These are phyloP conservation scores for Cladochytrium replicatum DNA, from an alignment of 192 early-diverging fungal species.

Conservation along the genomic window DNA sequence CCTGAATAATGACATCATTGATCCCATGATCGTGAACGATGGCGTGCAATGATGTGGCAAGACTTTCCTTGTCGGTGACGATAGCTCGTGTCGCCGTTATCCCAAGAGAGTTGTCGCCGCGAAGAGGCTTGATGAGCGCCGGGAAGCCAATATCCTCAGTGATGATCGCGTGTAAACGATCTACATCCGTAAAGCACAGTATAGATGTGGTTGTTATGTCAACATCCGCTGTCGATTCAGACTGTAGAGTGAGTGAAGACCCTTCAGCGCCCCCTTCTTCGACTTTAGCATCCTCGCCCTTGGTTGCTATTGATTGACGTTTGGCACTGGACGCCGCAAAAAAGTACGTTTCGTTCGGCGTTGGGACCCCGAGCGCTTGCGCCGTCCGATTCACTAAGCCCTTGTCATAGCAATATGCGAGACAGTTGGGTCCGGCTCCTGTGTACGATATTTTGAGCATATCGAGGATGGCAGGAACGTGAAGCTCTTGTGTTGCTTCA, in stretches of 20 bases:
- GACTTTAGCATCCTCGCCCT: too few relatives aligned
- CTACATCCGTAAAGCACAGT: conserved; percentile 7
- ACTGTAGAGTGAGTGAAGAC: too few relatives aligned
- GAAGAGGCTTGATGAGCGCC: conserved; percentile 46
- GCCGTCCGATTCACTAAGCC: conserved; percentile 45
- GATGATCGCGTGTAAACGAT: conserved; percentile 15
- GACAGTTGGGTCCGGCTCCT: conserved; percentile 44
- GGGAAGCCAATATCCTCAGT: conserved; percentile 29
- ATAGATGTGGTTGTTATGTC: too few relatives aligned
- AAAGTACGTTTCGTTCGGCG: conserved; percentile 35
- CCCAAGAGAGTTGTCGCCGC: conserved; percentile 50
- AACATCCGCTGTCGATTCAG: conserved; percentile 11
- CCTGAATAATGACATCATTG: conserved; percentile 41
- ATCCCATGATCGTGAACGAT: too few relatives aligned
- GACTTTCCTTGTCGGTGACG: conserved; percentile 24
- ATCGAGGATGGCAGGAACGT: conserved; percentile 44
- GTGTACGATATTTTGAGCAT: conserved; percentile 38
- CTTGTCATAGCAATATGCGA: conserved; percentile 49
- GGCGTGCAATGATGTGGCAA: conserved; percentile 22
- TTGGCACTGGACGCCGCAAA: conserved; percentile 19
- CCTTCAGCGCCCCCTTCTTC: too few relatives aligned
- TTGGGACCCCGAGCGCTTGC: conserved; percentile 42
- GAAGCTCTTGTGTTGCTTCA: conserved; percentile 42
- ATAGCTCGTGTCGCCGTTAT: conserved; percentile 41
- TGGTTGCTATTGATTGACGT: too few relatives aligned